Evolutionary conservation across 352 stramenopile species (phyloP), one percentile per base, ranked within the genome.

Genomic region (Pythium dissotocum): DNA sequence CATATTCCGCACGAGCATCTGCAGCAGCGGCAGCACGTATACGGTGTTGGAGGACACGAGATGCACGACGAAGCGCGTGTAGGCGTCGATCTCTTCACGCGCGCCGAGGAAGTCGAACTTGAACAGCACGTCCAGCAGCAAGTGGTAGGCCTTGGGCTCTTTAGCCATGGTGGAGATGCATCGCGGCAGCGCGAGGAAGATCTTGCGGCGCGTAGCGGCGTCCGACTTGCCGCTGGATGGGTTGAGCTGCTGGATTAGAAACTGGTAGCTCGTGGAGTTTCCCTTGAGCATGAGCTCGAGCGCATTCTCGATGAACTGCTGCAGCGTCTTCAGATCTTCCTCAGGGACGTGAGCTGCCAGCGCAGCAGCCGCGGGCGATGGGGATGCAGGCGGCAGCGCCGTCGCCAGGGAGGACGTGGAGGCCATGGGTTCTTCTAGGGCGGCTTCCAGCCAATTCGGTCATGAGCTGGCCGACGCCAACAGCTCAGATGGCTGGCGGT

Each of bases 231-330:
- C 55, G 8, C 77, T 73, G 35, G 67, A 53, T 64, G 61, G 57
- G 59, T 82, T 79, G 44, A 92, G 67, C 67, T 92, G 82, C 66
- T 87, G 77, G 53, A 94, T 77, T 16, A 93, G 67, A 68, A 79
- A 91, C 21, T 90, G 73, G 77, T 94, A 94, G 71, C 79, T 92
- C 64, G 87, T 88, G 51, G 73, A 73, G 72, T 95, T 95, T 40
- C 87, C 87, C 79, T 95, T 93, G 70, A 94, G 71, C 56, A 89
- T 81, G 59, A 91, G 70, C 44, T 92, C 82, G 70, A 94, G 74
- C 46, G 87, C 87, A 63, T 91, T 93, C 75, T 95, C 84, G 62
- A 95, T 90, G 67, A 95, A 93, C 68, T 85, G 75, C 61, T 91
- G 80, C 71, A 93, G 85, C 58, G 76, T 89, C 61, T 72, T 70